These are phyloP conservation scores for Lentinula edodes DNA, from an alignment of 768 basidiomycete species.

Conservation along the genomic window DNA sequence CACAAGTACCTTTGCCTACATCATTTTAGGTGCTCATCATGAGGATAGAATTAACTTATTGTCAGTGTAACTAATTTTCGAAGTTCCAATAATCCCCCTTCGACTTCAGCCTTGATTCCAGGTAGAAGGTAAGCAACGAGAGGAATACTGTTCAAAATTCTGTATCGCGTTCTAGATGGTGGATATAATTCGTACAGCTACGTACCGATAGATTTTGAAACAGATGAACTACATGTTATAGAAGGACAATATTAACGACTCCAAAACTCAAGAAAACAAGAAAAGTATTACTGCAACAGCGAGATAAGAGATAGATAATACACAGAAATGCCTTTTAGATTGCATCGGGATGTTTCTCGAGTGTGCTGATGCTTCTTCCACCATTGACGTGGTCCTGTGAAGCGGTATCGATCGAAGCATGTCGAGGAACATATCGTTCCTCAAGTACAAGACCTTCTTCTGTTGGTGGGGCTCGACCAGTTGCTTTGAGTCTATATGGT, in stretches of 20 bases:
- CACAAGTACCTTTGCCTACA: too few relatives aligned
- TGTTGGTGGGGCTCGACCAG: conserved; percentile 9
- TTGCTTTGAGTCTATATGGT: conserved; percentile 19
- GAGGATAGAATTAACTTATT: too few relatives aligned
- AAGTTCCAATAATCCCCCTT: too few relatives aligned
- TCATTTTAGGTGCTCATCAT: too few relatives aligned
- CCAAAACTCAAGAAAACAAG: background rate
- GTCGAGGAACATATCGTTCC: conserved; percentile 20
- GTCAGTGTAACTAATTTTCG: too few relatives aligned
- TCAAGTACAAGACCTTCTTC: conserved; percentile 25
- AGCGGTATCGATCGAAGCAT: conserved; percentile 25
- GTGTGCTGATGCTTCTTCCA: conserved; percentile 10
- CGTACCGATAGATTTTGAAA: too few relatives aligned
- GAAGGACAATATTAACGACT: background rate
- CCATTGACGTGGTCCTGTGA: conserved; percentile 20
- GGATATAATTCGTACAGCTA: too few relatives aligned
- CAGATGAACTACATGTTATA: too few relatives aligned
- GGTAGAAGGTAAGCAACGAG: too few relatives aligned
- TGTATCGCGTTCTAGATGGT: too few relatives aligned
- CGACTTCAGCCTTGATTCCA: too few relatives aligned
- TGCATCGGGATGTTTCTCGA: conserved; percentile 4
- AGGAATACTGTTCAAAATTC: too few relatives aligned
- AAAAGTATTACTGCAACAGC: background rate
- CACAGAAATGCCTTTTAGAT: background rate
- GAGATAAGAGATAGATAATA: background rate